These are phyloP conservation scores for Beta macrorhiza DNA, from an alignment of 179 eudicot species.

Conservation along the genomic window DNA sequence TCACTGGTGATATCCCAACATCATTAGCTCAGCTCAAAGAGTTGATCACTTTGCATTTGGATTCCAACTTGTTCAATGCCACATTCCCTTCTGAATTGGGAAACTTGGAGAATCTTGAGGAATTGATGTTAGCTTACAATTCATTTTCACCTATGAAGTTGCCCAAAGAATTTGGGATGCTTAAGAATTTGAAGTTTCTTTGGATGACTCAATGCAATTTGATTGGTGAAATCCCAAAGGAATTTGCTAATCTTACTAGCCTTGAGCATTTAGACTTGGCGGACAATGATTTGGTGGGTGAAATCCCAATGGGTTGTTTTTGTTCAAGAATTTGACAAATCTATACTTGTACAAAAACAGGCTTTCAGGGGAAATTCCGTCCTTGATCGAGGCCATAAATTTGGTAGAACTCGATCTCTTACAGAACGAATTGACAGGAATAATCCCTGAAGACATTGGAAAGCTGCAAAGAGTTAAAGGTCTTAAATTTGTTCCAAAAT, in stretches of 20 bases:
- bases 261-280: slow-evolving; percentile 44
- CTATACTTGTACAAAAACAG: slow-evolving; percentile 47
- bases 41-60: slow-evolving; percentile 34
- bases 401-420: slow-evolving; percentile 30
- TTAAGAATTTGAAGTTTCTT: slow-evolving; percentile 37
- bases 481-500: slow-evolving; percentile 44
- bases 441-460: slow-evolving; percentile 35
- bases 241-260: slow-evolving; percentile 16
- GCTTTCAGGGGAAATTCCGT: slow-evolving; percentile 40
- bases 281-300: slow-evolving; percentile 44
- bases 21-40: slow-evolving; percentile 47
- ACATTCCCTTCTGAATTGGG: slow-evolving; percentile 62
- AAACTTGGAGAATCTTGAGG: slow-evolving; percentile 43
- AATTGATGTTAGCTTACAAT: slow-evolving; percentile 41
- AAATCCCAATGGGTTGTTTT: slow-evolving; percentile 58
- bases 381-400: slow-evolving; percentile 22
- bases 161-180: slow-evolving; percentile 46
- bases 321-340: slow-evolving; percentile 45
- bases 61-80: slow-evolving; percentile 51
- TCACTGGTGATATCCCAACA: slow-evolving; percentile 68
- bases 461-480: slow-evolving; percentile 38
- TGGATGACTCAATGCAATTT: slow-evolving; percentile 42
- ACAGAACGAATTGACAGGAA: slow-evolving; percentile 23
- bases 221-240: slow-evolving; percentile 50
- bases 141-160: slow-evolving; percentile 34